A percentile compares a stretch with the other conserved stretches of the same genome.
Evolutionary conservation across 1,284 basidiomycete genomes (phyloP).

Genomic region (Sporisorium iseilematis-ciliati): DNA sequence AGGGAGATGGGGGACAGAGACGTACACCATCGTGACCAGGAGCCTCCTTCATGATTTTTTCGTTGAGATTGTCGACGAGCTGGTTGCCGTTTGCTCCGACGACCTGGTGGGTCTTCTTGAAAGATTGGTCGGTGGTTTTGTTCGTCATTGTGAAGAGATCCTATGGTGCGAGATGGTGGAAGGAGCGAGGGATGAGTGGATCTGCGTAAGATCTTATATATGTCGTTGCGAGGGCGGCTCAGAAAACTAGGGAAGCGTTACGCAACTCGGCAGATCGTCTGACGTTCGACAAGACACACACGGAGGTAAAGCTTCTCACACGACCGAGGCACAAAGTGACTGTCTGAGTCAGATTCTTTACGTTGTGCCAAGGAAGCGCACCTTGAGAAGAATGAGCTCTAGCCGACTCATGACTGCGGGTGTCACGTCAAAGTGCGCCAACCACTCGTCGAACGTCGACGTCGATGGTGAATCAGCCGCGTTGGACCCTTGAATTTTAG

Average conservation of each 20-base stretch:
- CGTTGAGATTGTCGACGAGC: conserved; percentile 48
- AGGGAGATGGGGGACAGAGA: not conserved
- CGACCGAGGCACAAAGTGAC: not conserved
- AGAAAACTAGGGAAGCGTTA: not conserved
- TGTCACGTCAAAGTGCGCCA: conserved; percentile 36
- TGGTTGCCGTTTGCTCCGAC: conserved; percentile 48
- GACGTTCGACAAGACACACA: not conserved
- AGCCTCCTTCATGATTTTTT: conserved; percentile 42
- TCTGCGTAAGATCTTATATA: not conserved
- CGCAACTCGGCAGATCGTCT: conserved; percentile 5
- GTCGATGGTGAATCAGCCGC: conserved; percentile 34
- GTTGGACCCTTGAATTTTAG: not conserved
- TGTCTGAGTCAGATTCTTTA: conserved; percentile 7
- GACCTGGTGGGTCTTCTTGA: conserved; percentile 52
- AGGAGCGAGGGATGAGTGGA: not conserved
- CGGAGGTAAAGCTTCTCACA: not conserved
- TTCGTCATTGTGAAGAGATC: conserved; percentile 21
- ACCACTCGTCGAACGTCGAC: conserved; percentile 16
- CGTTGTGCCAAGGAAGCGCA: not conserved
- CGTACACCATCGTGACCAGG: conserved; percentile 50
- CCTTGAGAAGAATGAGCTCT: not conserved
- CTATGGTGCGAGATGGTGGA: not conserved
- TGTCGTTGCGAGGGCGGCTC: not conserved
- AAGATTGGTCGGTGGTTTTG: conserved; percentile 44
- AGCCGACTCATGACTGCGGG: not conserved